Evolutionary conservation across 768 basidiomycete genomes (phyloP).

Genomic region (Suillus ampliporus): DNA sequence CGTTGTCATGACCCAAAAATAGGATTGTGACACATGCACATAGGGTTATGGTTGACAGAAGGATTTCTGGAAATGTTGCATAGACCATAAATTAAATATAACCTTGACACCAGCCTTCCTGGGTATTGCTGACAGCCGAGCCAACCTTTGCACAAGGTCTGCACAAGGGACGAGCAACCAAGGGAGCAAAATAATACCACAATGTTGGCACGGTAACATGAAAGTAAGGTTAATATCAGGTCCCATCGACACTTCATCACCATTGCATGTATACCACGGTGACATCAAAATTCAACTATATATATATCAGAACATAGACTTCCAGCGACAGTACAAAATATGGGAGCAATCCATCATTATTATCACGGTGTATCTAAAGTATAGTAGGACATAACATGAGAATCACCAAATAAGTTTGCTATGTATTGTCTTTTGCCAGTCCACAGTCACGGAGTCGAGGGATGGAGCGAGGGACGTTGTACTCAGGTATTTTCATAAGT

Average conservation of each 20-base stretch:
- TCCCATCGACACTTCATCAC: not conserved
- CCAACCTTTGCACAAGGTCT: not conserved
- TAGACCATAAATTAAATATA: not conserved
- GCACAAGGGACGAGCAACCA: not conserved
- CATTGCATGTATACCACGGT: not conserved
- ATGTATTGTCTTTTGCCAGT: slow-evolving; percentile 13
- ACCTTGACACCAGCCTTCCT: not conserved
- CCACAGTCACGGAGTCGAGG: slow-evolving; percentile 9
- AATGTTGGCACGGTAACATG: not conserved
- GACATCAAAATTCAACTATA: not conserved
- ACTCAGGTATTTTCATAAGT: slow-evolving; percentile 10
- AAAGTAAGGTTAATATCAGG: not conserved
- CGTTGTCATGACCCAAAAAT: not conserved
- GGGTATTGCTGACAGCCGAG: not conserved
- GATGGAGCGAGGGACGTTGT: slow-evolving; percentile 4
- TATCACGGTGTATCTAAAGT: not conserved
- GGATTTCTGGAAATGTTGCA: not conserved
- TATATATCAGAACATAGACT: not conserved
- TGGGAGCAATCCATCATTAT: not conserved
- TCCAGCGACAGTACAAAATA: not conserved
- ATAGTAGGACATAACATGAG: not conserved
- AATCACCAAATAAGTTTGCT: slow-evolving; percentile 14
- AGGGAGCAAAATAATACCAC: not conserved
- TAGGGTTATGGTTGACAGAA: not conserved
- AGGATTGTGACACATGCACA: not conserved